phyloP scores from a whole-genome alignment of 1,284 basidiomycete genomes.

The Fomes fomentarius region DNA sequence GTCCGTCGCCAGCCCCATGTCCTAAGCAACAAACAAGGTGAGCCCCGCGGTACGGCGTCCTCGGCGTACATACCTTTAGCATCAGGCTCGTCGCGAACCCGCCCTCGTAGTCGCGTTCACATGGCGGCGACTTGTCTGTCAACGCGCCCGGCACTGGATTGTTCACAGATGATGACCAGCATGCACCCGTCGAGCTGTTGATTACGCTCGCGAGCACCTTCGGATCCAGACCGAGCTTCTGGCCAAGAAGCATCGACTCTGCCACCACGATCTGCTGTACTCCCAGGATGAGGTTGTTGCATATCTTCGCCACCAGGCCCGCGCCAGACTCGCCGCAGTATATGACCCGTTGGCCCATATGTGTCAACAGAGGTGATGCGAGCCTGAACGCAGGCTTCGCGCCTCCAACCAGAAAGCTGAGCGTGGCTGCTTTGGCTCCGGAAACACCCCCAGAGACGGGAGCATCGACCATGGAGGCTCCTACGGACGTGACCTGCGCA shows the following conservation, averaged over 20 bases:
- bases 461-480: constrained; percentile 86
- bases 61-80: constrained; percentile 64
- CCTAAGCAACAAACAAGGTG: constrained; percentile 46
- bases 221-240: constrained; percentile 76
- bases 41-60: neutral
- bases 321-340: constrained; percentile 88
- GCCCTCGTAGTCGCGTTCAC: constrained; percentile 82
- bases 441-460: constrained; percentile 90
- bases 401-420: constrained; percentile 93
- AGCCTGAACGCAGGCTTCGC: constrained; percentile 58
- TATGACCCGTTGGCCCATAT: constrained; percentile 84
- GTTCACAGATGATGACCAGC: constrained; percentile 86
- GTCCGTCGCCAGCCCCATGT: constrained; percentile 77
- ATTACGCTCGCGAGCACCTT: constrained; percentile 78
- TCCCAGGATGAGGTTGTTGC: constrained; percentile 83
- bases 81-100: constrained; percentile 85
- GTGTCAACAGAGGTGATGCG: constrained; percentile 61
- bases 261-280: constrained; percentile 79
- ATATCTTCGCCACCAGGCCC: constrained; percentile 86
- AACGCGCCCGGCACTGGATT: constrained; percentile 85
- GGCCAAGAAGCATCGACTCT: constrained; percentile 86
- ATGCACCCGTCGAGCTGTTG: constrained; percentile 82
- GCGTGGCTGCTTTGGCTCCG: constrained; percentile 82
- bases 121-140: constrained; percentile 75
- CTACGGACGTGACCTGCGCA: constrained; percentile 50